Evolutionary conservation across 305 asterid genomes (phyloP).

Genomic region (Rubia tinctorum): DNA sequence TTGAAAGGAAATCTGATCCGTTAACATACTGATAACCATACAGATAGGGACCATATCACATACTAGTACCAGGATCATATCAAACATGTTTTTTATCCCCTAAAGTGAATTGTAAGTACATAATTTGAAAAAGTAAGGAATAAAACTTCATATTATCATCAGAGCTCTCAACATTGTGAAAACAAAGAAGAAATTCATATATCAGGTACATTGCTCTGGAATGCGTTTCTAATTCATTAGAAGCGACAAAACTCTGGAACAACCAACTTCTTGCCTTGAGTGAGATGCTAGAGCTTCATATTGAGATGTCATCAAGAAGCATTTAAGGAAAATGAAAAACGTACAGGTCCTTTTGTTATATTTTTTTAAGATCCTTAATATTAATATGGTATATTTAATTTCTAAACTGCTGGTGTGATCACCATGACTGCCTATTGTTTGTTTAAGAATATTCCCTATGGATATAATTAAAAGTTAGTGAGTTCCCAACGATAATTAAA

Average conservation of each 20-base stretch:
- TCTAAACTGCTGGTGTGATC: background rate
- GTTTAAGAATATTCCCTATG: background rate
- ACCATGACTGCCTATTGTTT: background rate
- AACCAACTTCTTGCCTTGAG: background rate
- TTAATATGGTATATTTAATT: background rate
- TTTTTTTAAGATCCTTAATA: too few relatives aligned
- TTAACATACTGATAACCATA: too few relatives aligned
- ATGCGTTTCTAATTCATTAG: slow-evolving; percentile 7
- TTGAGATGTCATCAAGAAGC: slow-evolving; percentile 34
- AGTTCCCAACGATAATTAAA: background rate
- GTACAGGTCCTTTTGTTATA: slow-evolving; percentile 38
- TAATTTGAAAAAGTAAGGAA: too few relatives aligned
- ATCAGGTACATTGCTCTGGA: slow-evolving; percentile 3
- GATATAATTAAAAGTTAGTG: background rate
- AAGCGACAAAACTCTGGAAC: background rate
- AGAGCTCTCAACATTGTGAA: too few relatives aligned
- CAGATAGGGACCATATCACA: too few relatives aligned
- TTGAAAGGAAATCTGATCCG: too few relatives aligned
- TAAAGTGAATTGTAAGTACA: too few relatives aligned
- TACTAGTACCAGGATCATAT: too few relatives aligned
- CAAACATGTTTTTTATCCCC: too few relatives aligned
- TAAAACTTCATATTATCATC: too few relatives aligned
- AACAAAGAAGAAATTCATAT: too few relatives aligned
- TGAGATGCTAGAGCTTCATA: slow-evolving; percentile 34
- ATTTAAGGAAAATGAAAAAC: slow-evolving; percentile 52